Percentiles rank a stretch among this genome's conserved stretches.
Evolutionary conservation across 805 yeast genomes (phyloP).

Genomic region (Hanseniaspora hatyaiensis): DNA sequence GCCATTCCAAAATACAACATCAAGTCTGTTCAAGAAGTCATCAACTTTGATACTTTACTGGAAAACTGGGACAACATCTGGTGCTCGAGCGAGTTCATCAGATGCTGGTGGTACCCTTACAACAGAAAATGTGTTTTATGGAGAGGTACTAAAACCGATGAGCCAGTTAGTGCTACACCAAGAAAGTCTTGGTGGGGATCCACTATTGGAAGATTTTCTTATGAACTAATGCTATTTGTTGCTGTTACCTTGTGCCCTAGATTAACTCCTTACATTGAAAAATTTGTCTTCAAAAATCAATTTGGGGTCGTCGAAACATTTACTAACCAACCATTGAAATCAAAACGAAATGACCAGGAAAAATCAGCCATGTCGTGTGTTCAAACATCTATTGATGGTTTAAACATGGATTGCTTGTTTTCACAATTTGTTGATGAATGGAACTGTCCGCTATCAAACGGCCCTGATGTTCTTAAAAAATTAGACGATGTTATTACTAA

Average conservation of each 20-base stretch:
- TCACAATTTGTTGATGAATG: constrained; percentile 92
- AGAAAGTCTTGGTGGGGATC: constrained; percentile 81
- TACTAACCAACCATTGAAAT: constrained; percentile 39
- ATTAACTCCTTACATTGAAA: constrained; percentile 74
- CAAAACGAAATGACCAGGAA: neutral
- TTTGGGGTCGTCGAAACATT: constrained; percentile 64
- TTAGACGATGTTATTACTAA: constrained; percentile 48
- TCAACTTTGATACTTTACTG: constrained; percentile 62
- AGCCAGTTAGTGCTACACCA: constrained; percentile 46
- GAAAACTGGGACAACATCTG: constrained; percentile 67
- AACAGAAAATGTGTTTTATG: constrained; percentile 74
- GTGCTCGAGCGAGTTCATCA: constrained; percentile 79
- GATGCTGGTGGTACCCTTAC: constrained; percentile 98
- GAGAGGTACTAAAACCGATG: constrained; percentile 73
- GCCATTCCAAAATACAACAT: constrained; percentile 75
- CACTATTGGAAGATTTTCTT: constrained; percentile 60
- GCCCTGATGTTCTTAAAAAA: constrained; percentile 58
- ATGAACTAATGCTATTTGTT: constrained; percentile 67
- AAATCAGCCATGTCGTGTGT: constrained; percentile 39
- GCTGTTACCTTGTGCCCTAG: constrained; percentile 63
- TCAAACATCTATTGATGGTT: constrained; percentile 70
- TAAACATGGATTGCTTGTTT: constrained; percentile 91
- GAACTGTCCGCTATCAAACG: constrained; percentile 81
- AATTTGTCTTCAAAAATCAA: constrained; percentile 73
- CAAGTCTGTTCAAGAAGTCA: constrained; percentile 69